These are phyloP conservation scores for Russula lepida DNA, from an alignment of 768 basidiomycete species.

Conservation along the genomic window DNA sequence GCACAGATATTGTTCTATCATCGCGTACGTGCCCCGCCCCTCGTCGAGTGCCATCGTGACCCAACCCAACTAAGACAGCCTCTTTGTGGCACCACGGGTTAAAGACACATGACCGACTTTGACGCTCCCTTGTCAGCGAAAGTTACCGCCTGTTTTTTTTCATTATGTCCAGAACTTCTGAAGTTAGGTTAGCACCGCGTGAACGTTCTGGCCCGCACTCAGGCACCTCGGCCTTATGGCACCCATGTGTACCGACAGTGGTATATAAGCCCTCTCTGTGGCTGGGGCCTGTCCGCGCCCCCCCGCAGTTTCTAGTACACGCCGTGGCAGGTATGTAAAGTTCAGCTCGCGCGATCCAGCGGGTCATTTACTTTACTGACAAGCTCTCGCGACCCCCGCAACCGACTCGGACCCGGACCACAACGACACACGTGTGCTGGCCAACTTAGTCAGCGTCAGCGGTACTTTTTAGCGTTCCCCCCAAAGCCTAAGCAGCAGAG, in stretches of 20 bases:
- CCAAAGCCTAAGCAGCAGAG: neutral
- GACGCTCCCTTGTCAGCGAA: neutral
- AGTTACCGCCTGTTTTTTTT: conserved; percentile 3
- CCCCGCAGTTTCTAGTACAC: neutral
- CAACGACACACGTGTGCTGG: neutral
- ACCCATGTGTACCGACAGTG: neutral
- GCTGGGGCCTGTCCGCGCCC: neutral
- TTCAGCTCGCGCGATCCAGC: neutral
- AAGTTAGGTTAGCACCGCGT: conserved; percentile 18
- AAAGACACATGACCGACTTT: neutral
- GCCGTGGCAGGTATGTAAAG: neutral
- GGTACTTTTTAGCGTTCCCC: neutral
- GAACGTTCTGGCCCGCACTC: conserved; percentile 16
- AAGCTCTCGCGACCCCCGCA: neutral
- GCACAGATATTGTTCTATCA: too few relatives aligned
- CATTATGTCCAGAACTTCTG: neutral
- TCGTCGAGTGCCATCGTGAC: neutral
- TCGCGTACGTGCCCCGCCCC: neutral
- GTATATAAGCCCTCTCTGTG: conserved; percentile 12
- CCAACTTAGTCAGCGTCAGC: neutral
- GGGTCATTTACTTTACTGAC: neutral
- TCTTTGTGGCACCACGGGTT: conserved; percentile 11
- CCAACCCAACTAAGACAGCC: neutral
- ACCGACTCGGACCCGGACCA: neutral
- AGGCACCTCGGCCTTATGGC: conserved; percentile 17